Percentiles rank a stretch among this genome's conserved stretches.
phyloP scores from a whole-genome alignment of 2,329 filamentous ascomycete species.

The Xylaria sp. region DNA sequence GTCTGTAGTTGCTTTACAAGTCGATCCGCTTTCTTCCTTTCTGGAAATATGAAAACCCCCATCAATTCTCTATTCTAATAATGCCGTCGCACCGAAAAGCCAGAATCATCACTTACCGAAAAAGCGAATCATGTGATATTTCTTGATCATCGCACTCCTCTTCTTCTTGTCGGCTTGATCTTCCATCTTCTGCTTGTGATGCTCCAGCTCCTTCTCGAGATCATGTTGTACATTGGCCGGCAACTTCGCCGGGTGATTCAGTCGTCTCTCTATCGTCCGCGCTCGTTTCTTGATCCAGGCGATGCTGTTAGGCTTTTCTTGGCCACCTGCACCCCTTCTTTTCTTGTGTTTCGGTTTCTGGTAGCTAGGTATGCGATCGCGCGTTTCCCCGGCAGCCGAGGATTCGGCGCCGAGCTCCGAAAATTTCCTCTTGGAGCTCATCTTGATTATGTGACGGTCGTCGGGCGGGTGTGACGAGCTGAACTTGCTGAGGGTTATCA shows the following conservation, averaged over 20 bases:
- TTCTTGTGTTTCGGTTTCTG: conserved; percentile 49
- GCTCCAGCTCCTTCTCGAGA: conserved; percentile 76
- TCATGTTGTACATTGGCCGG: conserved; percentile 75
- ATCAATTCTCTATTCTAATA: conserved; percentile 8
- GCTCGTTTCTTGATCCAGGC: conserved; percentile 77
- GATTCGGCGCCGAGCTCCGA: conserved; percentile 43
- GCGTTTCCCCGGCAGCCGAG: conserved; percentile 33
- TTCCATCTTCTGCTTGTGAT: conserved; percentile 72
- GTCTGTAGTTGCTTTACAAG: conserved; percentile 73
- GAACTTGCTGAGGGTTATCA: not conserved
- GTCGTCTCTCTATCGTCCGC: conserved; percentile 73
- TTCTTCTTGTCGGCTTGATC: conserved; percentile 69
- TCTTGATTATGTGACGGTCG: conserved; percentile 28
- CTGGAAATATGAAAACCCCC: conserved; percentile 53
- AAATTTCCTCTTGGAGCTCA: conserved; percentile 48
- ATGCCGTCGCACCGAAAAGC: no score
- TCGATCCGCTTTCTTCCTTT: conserved; percentile 77
- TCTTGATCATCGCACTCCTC: conserved; percentile 76
- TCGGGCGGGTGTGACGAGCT: not conserved
- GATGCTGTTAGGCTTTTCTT: conserved; percentile 60
- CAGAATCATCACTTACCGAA: conserved; percentile 68
- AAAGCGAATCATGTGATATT: conserved; percentile 86
- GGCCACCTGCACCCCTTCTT: conserved; percentile 53
- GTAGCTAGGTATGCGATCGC: conserved; percentile 32
- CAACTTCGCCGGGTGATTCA: conserved; percentile 70